Base-by-base conservation (phyloP, 2,329 filamentous ascomycete genomes). In the Cryphonectria naterciae region DNA sequence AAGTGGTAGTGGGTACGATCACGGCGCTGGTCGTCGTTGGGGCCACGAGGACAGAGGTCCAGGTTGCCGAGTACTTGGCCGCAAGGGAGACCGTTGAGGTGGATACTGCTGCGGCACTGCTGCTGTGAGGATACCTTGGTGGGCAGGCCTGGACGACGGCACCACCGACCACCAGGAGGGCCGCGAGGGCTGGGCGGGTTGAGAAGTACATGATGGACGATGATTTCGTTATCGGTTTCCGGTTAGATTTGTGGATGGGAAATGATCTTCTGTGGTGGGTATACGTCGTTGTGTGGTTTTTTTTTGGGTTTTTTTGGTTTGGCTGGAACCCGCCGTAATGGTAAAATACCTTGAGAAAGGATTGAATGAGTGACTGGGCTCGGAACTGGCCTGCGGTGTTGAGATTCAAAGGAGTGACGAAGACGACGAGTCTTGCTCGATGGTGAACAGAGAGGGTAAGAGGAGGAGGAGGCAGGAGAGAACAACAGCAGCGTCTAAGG, bases 291-390 rank as follows among this genome's bases (percentile, higher is more conserved):
- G 28, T 65, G 62, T 65, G n/a, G 65, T 28, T 35, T 13, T 49
- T 43, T 2, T 65, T 41, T n/a, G 61, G 19, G 10, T n/a, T 4
- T 67, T 68, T 13, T 13, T 69, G 32, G 1, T 65, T 67, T 41
- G 43, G 67, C 68, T 69, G 70, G 67, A 39, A 52, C 67, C 70
- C 70, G 70, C 70, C 70, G 64, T 64, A 39, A 35, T 68, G 35
- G 41, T 19, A 41, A 32, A 58, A 37, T 0, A 11, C 22, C 60
- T n/a, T 22, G 56, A 6, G 56, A 62, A 65, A 25, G 54, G 41
- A n/a, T 32, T 17, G 46, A 72, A 72, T 49, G 71, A 72, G 68
- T 70, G 71, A 68, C 52, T 64, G 62, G 61, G 64, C 67, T 68
- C 61, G 63, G 65, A 32, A 32, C 39, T 68, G 54, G 46, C 65